Percentiles rank a stretch among this genome's conserved stretches.
Conservation (phyloP, 1,284 basidiomycete species). For the Taiwanofungus camphoratus region DNA sequence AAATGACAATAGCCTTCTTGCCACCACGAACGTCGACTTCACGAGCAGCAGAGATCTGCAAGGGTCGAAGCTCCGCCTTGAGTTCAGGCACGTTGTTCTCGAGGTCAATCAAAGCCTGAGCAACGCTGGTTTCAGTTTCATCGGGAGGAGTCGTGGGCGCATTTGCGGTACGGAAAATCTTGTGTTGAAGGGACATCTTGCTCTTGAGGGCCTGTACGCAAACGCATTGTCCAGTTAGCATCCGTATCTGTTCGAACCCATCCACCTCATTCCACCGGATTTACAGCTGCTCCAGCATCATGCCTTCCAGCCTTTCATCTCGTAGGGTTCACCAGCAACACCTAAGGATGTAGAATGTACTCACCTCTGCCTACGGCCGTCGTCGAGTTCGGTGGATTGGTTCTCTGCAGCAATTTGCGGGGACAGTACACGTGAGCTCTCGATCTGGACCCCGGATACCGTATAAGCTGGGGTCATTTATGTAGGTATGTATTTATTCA, state of each 20-base stretch:
- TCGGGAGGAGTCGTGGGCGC: constrained; percentile 86
- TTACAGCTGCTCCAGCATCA: constrained; percentile 16
- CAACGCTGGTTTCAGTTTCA: constrained; percentile 90
- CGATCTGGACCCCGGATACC: too few species aligned
- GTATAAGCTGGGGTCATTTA: too few species aligned
- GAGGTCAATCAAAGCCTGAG: constrained; percentile 95
- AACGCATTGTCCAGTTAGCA: constrained; percentile 39
- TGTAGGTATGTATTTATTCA: too few species aligned
- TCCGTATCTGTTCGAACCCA: constrained; percentile 32
- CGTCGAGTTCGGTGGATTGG: constrained; percentile 34
- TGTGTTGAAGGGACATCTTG: constrained; percentile 74
- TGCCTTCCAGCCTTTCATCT: constrained; percentile 9
- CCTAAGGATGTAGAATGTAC: constrained; percentile 26
- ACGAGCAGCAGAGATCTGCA: constrained; percentile 97
- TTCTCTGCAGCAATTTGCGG: too few species aligned
- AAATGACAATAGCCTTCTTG: constrained; percentile 99
- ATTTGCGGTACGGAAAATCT: constrained; percentile 96
- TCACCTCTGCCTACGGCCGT: constrained; percentile 42
- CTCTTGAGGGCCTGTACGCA: constrained; percentile 23
- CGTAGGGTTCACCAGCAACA: constrained; percentile 10
- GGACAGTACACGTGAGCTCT: too few species aligned
- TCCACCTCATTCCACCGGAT: constrained; percentile 42
- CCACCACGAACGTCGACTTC: constrained; percentile 99
- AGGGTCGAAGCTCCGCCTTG: constrained; percentile 91
- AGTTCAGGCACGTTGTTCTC: constrained; percentile 98